These are phyloP conservation scores for Royoungia palumana DNA, from an alignment of 768 basidiomycete genomes.

Conservation along the genomic window DNA sequence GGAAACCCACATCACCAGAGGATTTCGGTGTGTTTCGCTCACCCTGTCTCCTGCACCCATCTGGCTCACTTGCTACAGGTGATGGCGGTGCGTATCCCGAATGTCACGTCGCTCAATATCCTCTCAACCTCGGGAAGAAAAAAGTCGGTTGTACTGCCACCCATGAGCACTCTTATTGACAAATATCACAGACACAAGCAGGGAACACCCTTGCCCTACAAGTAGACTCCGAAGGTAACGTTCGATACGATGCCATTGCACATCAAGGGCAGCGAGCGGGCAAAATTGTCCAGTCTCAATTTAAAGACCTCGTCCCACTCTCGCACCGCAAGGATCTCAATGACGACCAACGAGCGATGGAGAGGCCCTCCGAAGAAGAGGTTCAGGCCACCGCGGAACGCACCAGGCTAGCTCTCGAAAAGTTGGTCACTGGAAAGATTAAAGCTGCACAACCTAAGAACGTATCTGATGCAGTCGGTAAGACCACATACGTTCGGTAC, in stretches of 20 bases:
- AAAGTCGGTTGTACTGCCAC: constrained; percentile 52
- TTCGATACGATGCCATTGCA: constrained; percentile 96
- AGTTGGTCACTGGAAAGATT: constrained; percentile 92
- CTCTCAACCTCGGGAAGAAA: constrained; percentile 91
- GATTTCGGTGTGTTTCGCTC: constrained; percentile 68
- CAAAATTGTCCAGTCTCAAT: constrained; percentile 88
- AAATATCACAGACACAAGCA: constrained; percentile 63
- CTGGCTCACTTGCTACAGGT: constrained; percentile 38
- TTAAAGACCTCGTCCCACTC: constrained; percentile 96
- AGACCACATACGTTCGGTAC: constrained; percentile 90
- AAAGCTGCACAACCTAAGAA: constrained; percentile 98
- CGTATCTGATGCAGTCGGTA: constrained; percentile 79
- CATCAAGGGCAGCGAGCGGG: constrained; percentile 89
- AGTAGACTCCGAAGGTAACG: constrained; percentile 95
- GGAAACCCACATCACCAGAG: constrained; percentile 78
- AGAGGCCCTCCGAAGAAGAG: constrained; percentile 91
- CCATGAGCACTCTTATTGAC: neutral
- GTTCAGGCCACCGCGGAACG: constrained; percentile 88
- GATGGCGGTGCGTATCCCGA: constrained; percentile 91
- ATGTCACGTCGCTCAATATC: constrained; percentile 97
- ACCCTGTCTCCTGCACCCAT: neutral
- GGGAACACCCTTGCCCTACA: constrained; percentile 96
- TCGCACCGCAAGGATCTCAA: constrained; percentile 83
- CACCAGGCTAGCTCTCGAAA: constrained; percentile 88
- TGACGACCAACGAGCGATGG: constrained; percentile 72